phyloP scores from a whole-genome alignment of 1,284 basidiomycete genomes.

The Ganoderma boninense region DNA sequence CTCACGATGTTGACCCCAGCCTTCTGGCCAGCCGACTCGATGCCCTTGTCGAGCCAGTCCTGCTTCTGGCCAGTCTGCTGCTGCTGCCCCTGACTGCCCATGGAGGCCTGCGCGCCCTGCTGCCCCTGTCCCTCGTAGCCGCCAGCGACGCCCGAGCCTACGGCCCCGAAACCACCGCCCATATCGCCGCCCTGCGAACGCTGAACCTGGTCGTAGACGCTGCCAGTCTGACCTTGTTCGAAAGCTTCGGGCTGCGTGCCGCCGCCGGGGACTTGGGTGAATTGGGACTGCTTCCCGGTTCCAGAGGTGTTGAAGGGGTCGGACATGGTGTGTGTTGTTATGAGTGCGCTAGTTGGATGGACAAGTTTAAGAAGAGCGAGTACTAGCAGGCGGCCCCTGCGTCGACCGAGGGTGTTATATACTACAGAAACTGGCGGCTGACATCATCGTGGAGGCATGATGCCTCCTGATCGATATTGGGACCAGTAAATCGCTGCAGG shows the following conservation, averaged over 20 bases:
- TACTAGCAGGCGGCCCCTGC: neutral
- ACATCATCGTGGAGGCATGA: neutral
- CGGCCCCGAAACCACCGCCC: constrained; percentile 32
- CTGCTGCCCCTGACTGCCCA: constrained; percentile 3
- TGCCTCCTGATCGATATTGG: neutral
- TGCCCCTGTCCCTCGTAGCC: constrained; percentile 22
- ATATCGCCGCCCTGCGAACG: constrained; percentile 23
- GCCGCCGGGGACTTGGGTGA: neutral
- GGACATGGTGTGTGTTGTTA: neutral
- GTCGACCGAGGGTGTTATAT: neutral
- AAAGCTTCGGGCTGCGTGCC: neutral
- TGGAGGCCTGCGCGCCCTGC: constrained; percentile 1
- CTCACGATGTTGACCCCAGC: constrained; percentile 39
- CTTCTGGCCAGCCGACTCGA: constrained; percentile 36
- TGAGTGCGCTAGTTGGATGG: neutral
- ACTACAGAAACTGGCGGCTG: neutral
- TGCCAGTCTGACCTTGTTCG: constrained; percentile 16
- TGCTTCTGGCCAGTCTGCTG: constrained; percentile 32
- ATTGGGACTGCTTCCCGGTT: neutral
- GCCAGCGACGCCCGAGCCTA: constrained; percentile 31
- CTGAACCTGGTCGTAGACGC: constrained; percentile 30
- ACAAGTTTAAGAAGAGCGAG: neutral
- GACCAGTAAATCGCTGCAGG: neutral
- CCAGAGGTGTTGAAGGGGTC: constrained; percentile 16
- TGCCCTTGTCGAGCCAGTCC: constrained; percentile 44